Conservation (phyloP, 805 yeast genomes). For the Kluyveromyces lactis region DNA sequence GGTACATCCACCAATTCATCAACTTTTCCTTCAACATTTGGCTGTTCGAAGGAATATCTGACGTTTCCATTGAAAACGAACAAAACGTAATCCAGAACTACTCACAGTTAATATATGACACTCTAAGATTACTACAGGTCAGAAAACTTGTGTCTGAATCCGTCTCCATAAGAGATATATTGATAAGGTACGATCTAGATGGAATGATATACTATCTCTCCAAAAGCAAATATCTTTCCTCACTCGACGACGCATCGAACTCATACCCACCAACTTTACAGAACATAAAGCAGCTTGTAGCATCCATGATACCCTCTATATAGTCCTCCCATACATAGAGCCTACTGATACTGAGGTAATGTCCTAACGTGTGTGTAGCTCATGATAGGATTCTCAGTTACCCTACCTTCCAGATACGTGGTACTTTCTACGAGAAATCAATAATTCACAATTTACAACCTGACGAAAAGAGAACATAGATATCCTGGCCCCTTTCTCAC, state of each 20-base stretch:
- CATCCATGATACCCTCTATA: slow-evolving; percentile 1
- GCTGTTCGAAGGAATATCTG: neutral
- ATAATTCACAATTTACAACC: too few relatives aligned
- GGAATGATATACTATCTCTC: slow-evolving; percentile 17
- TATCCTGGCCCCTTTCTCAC: too few relatives aligned
- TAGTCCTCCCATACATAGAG: too few relatives aligned
- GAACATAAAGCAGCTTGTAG: neutral
- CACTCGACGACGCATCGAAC: slow-evolving; percentile 3
- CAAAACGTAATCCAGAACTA: neutral
- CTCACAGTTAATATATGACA: slow-evolving; percentile 1
- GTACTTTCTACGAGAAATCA: too few relatives aligned
- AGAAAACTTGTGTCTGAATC: slow-evolving; percentile 1
- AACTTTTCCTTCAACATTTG: neutral
- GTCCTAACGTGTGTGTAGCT: too few relatives aligned
- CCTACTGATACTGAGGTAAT: too few relatives aligned
- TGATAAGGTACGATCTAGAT: slow-evolving; percentile 22
- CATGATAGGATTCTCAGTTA: too few relatives aligned
- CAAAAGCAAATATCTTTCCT: neutral
- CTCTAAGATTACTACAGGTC: neutral
- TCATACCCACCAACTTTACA: slow-evolving; percentile 2
- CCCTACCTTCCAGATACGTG: too few relatives aligned
- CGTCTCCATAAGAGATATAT: slow-evolving; percentile 7
- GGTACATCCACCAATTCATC: slow-evolving; percentile 1
- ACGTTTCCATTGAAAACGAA: neutral
- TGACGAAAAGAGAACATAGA: too few relatives aligned